Evolutionary conservation across 2,329 filamentous ascomycete species (phyloP), one percentile per base, ranked within the genome.

Genomic region (Mollisiaceae sp.): DNA sequence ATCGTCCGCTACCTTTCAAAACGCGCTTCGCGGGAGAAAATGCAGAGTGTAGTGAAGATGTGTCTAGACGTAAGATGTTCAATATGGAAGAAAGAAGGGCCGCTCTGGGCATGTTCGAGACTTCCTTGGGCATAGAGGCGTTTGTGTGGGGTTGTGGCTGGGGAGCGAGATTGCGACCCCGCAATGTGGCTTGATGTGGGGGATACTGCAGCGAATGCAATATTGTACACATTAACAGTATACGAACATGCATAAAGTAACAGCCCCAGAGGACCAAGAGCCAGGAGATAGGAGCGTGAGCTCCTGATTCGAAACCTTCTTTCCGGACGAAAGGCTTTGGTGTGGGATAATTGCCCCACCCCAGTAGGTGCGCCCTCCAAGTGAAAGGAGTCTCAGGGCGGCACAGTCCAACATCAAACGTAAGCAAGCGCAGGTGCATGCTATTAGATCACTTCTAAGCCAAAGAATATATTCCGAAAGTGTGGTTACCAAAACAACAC

Each of bases 21-120:
- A 55, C 11, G 27, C 27, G 47, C 55, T 61, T 61, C 47, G 59
- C 35, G 59, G 47, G 55, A 61, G 20, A 38, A 61, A 24, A 11
- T 15, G 52, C 24, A 32, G 12, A 27, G 27, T 22, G 32, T 27
- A 50, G 41, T 14, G 43, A 45, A 32, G 47, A 18, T 24, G 47
- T 60, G 59, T 52, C 47, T 32, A 12, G 24, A 54, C 22, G 32
- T 50, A 12, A 50, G 52, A 60, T 52, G 32, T n/a, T 60, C 59
- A 60, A 60, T 60, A 35, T 52, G 59, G 59, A 60, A 50, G 36
- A 60, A 60, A 50, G 27, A 60, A 60, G 24, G 15, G 36, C 59
- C 45, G 59, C 24, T 38, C 59, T 60, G 27, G 59, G 59, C 45
- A 38, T 24, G 59, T 54, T 39, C 39, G 47, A 32, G 14, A 39